Base-by-base conservation (phyloP, 1,284 basidiomycete species). In the Pascua sp. region DNA sequence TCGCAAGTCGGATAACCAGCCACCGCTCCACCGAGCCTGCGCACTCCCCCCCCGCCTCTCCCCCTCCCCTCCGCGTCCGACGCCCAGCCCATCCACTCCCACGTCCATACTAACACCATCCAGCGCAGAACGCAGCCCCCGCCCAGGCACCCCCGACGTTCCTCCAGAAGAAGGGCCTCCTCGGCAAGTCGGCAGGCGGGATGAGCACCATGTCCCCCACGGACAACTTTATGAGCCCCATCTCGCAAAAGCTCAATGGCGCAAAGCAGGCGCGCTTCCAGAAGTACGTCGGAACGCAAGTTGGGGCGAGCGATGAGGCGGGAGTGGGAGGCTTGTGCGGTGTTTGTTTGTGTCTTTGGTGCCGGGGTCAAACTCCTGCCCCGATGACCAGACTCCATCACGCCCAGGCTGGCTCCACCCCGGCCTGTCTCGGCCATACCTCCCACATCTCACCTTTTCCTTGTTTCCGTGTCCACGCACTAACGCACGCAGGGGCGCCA, bases 231-330 rank as follows among this genome's bases (percentile, higher is more conserved):
- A 84, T 95, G 80, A 93, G 91, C 4, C 92, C 92, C 1, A 85
- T 85, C 72, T 88, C 90, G 11, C 88, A 92, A 78, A 95, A 94
- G 77, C 83, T 96, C 60, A 89, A 81, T 63, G 87, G 87, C 38
- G 86, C 87, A 7, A 93, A 86, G 82, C 91, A 92, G 82, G 90
- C 91, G 74, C 90, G 91, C 68, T 95, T 94, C 73, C 80, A 79
- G 58, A 94, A 90, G 92, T 94, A 64, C 50, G 89, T 80, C 16
- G 51, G 32, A 32, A 2, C 7, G 17, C 13, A 36, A 42, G 18
- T 12, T 32, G 42, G 9, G 13, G 12, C n/a, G n/a, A 44, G 36
- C n/a, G 42, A 32, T n/a, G 16, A 15, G 4, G 39, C 11, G 11
- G 36, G 24, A n/a, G n/a, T n/a, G n/a, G n/a, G n/a, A n/a, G 24